Percentiles rank a stretch among this genome's conserved stretches.
phyloP scores from a whole-genome alignment of 306 rosid species.

The Cyamopsis tetragonoloba region DNA sequence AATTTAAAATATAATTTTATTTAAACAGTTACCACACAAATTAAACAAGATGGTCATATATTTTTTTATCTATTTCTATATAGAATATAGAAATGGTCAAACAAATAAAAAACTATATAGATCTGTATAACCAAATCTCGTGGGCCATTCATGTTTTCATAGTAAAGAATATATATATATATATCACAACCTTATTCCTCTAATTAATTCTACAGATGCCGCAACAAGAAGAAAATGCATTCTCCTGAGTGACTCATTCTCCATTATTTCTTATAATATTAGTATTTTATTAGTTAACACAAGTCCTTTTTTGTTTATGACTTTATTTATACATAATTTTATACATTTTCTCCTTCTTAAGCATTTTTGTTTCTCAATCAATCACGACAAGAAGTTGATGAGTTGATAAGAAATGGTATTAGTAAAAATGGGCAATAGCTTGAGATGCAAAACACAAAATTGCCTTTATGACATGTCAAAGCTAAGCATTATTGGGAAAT shows the following conservation, averaged over 20 bases:
- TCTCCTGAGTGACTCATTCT: background rate
- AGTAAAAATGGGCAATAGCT: constrained; percentile 20
- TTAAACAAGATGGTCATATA: too few relatives aligned
- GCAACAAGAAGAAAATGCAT: background rate
- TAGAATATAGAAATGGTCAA: too few relatives aligned
- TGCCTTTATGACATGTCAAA: constrained; percentile 16
- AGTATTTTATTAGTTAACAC: background rate
- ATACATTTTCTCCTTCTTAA: background rate
- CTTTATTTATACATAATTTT: background rate
- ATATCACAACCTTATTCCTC: background rate
- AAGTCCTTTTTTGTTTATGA: background rate
- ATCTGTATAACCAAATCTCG: background rate
- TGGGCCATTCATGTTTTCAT: background rate
- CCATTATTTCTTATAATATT: constrained; percentile 8
- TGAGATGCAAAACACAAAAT: constrained; percentile 20
- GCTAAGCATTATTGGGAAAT: constrained; percentile 22
- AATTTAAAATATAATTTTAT: too few relatives aligned
- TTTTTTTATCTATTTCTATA: too few relatives aligned
- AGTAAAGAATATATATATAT: background rate
- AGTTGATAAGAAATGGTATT: constrained; percentile 6
- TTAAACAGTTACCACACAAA: too few relatives aligned
- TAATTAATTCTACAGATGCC: background rate
- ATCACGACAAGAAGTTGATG: constrained; percentile 10
- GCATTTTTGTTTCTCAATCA: background rate
- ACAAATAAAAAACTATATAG: too few relatives aligned